These are phyloP conservation scores for Canariomyces notabilis DNA, from an alignment of 2,329 filamentous ascomycete genomes.

Conservation along the genomic window DNA sequence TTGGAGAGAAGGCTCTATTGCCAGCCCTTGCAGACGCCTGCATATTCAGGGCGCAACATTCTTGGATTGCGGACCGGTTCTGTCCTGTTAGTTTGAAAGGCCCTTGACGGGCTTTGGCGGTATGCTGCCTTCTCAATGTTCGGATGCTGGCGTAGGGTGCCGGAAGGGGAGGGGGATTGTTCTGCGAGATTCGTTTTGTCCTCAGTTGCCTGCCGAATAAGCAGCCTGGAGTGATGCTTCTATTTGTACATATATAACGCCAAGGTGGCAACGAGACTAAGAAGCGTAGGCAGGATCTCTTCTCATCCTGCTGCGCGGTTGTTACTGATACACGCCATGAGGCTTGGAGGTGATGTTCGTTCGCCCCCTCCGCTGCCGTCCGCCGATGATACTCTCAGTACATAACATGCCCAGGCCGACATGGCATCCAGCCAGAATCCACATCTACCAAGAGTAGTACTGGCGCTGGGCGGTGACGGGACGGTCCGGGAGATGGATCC, in stretches of 20 bases:
- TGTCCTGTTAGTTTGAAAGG: too few species aligned
- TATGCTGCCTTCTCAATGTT: background rate
- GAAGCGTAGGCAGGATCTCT: background rate
- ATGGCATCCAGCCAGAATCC: background rate
- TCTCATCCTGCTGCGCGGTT: slow-evolving; percentile 1
- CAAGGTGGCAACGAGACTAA: background rate
- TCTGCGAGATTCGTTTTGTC: background rate
- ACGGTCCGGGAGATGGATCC: slow-evolving; percentile 83
- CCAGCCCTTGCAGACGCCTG: too few species aligned
- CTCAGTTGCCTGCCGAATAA: background rate
- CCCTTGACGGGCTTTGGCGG: too few species aligned
- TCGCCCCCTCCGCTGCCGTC: background rate
- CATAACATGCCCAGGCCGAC: background rate
- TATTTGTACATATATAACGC: slow-evolving; percentile 19
- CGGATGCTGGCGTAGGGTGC: slow-evolving; percentile 7
- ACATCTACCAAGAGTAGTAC: slow-evolving; percentile 79
- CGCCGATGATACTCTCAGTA: background rate
- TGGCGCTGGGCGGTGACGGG: slow-evolving; percentile 79
- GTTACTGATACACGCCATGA: slow-evolving; percentile 11
- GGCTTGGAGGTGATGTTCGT: background rate
- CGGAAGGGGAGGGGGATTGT: background rate
- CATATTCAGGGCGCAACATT: too few species aligned
- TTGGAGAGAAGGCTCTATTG: too few species aligned
- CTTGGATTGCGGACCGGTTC: too few species aligned
- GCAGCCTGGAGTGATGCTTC: slow-evolving; percentile 1